These are phyloP conservation scores for Cercospora janseana DNA, from an alignment of 2,329 filamentous ascomycete species.

Conservation along the genomic window DNA sequence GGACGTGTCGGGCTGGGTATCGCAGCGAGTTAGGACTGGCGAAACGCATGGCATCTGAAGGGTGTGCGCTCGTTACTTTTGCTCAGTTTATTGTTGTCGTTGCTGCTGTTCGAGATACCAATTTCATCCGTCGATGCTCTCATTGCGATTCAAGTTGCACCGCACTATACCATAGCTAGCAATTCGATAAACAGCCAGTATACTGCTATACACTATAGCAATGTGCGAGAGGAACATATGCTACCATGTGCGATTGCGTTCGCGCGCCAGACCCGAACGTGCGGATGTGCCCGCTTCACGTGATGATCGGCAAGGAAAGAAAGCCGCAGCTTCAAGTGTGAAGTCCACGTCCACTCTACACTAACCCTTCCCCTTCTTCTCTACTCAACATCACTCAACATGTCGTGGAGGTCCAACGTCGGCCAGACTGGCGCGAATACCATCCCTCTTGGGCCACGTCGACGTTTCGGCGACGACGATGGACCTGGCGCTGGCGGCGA, in stretches of 20 bases:
- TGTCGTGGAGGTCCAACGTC: conserved; percentile 64
- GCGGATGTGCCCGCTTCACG: neutral
- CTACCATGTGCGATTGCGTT: neutral
- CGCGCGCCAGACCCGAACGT: neutral
- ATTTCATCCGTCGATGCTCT: neutral
- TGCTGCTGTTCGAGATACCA: conserved; percentile 2
- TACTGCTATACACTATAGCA: neutral
- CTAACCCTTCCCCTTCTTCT: conserved; percentile 1
- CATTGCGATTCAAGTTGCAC: neutral
- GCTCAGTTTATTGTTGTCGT: no score
- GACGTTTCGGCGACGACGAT: conserved; percentile 69
- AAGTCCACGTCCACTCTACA: conserved; percentile 3
- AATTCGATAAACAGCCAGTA: neutral
- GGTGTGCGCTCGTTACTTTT: no score
- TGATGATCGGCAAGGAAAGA: neutral
- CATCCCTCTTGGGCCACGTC: conserved; percentile 82
- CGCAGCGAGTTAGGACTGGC: conserved; percentile 21
- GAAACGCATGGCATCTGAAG: neutral
- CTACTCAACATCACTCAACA: conserved; percentile 36
- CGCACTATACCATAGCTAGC: conserved; percentile 7
- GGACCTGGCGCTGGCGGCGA: conserved; percentile 37
- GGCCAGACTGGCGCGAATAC: conserved; percentile 98
- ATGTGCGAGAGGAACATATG: neutral
- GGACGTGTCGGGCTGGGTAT: conserved; percentile 39
- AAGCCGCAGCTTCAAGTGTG: neutral